Base-by-base conservation (phyloP, 768 basidiomycete species). In the Lepiota brunneoincarnata region DNA sequence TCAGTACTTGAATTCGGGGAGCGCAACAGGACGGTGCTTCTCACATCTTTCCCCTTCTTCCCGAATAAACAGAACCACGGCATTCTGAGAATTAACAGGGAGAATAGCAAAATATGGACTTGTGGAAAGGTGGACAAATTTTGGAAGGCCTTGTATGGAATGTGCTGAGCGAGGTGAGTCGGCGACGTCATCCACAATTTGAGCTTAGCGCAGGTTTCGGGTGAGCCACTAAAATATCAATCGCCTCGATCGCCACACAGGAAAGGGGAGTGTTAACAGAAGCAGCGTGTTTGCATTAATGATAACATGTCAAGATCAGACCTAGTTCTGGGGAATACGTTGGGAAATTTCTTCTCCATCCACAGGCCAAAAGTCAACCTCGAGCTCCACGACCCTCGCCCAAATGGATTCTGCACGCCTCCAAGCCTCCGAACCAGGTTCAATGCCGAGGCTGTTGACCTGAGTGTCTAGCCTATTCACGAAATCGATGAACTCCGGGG, bases 281-380 rank as follows among this genome's bases (percentile, higher is more conserved):
- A 36, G 23, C n/a, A 10, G n/a, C 41, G 34, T 21, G 4, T 14
- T 10, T 17, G 17, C 6, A 12, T 7, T 2, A 18, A 18, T 34
- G 20, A 26, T 18, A n/a, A 23, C 26, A 21, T 24, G 40, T 36
- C 39, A 5, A 31, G 24, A n/a, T 51, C 43, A 51, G 43, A 50
- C 51, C 2, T 37, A 40, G 28, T 51, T 31, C n/a, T 34, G 17
- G 5, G 45, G 21, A 18, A 20, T 11, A 18, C 52, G 52, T 18
- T 46, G 52, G 34, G 44, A 41, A 40, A 55, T 24, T 55, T 70
- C 68, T 49, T 72, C 80, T 2, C 71, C 74, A 12, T 66, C 69
- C 6, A 64, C 56, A 2, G 83, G 84, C 84, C 84, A 86, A 60
- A 86, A 86, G 3, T 64, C 75, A 28, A 69, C 73, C 62, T 88